A percentile compares a stretch with the other conserved stretches of the same genome.
phyloP scores from a whole-genome alignment of 140 eudicot species.

The Stevia rebaudiana region DNA sequence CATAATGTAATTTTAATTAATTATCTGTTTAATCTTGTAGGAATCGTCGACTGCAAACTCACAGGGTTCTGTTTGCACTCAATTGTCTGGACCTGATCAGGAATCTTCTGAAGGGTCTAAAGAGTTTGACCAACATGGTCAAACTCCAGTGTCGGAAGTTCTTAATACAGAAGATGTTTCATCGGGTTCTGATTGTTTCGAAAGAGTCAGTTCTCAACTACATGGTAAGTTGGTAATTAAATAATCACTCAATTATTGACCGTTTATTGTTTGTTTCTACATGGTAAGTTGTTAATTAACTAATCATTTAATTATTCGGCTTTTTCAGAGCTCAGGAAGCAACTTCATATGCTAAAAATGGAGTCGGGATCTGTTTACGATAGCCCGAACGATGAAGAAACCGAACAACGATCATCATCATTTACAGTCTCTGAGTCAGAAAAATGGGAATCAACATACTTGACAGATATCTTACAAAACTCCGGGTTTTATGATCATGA shows the following conservation, averaged over 20 bases:
- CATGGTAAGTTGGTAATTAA: slow-evolving; percentile 70
- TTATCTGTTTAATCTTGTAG: slow-evolving; percentile 26
- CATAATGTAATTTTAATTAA: not conserved
- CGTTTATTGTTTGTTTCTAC: too few species aligned
- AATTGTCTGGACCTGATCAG: slow-evolving; percentile 40
- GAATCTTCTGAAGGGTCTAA: slow-evolving; percentile 54
- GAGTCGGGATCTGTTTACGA: slow-evolving; percentile 47
- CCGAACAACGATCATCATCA: slow-evolving; percentile 20
- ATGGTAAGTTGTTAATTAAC: slow-evolving; percentile 69
- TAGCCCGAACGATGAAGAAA: slow-evolving; percentile 38
- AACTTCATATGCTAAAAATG: slow-evolving; percentile 63
- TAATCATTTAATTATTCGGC: not conserved
- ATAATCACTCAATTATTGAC: not conserved
- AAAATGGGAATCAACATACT: slow-evolving; percentile 56
- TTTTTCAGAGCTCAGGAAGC: slow-evolving; percentile 65
- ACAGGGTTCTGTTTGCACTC: slow-evolving; percentile 28
- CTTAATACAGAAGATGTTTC: slow-evolving; percentile 56
- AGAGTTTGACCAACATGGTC: slow-evolving; percentile 75
- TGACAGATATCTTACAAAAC: slow-evolving; percentile 44
- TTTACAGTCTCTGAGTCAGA: slow-evolving; percentile 27
- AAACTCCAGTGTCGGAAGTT: slow-evolving; percentile 53
- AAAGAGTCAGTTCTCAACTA: slow-evolving; percentile 74
- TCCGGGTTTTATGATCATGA: slow-evolving; percentile 45
- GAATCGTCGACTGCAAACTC: slow-evolving; percentile 24
- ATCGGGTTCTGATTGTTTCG: slow-evolving; percentile 71